Percentiles rank a stretch among this genome's conserved stretches.
phyloP scores from a whole-genome alignment of 208 protist genomes.

The Crithidia brevicula region DNA sequence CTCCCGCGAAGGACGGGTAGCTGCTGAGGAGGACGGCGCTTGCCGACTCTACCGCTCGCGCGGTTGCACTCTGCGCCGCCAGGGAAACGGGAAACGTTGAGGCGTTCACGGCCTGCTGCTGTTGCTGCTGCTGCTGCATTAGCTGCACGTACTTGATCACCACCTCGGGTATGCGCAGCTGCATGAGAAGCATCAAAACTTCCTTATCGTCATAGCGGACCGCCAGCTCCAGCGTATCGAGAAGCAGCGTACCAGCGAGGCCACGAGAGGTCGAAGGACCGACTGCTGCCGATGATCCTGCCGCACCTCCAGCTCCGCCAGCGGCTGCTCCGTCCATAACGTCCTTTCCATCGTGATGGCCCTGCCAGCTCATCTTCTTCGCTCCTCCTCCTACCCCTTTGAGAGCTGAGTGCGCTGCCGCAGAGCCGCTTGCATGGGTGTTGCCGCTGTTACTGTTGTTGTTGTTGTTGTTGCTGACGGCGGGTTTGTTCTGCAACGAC shows the following conservation, averaged over 20 bases:
- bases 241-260: conserved; percentile 44
- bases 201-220: conserved; percentile 77
- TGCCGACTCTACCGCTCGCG: conserved; percentile 19
- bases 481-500: conserved; percentile 32
- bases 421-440: not conserved
- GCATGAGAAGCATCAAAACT: conserved; percentile 52
- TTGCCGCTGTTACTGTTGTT: conserved; percentile 3
- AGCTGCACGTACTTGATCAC: conserved; percentile 26
- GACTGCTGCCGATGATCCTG: not conserved
- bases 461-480: not conserved
- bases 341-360: conserved; percentile 3
- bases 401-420: not conserved
- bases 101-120: conserved; percentile 8
- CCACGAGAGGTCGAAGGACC: conserved; percentile 4
- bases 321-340: too few species aligned
- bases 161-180: conserved; percentile 37
- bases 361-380: not conserved
- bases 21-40: conserved; percentile 16
- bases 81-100: not conserved
- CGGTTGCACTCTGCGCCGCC: conserved; percentile 3
- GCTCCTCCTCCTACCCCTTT: not conserved
- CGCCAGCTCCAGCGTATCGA: conserved; percentile 72
- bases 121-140: conserved; percentile 22
- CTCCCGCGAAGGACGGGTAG: conserved; percentile 45
- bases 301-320: not conserved